phyloP scores from a whole-genome alignment of 805 yeast genomes.

The Zygosaccharomyces bisporus region DNA sequence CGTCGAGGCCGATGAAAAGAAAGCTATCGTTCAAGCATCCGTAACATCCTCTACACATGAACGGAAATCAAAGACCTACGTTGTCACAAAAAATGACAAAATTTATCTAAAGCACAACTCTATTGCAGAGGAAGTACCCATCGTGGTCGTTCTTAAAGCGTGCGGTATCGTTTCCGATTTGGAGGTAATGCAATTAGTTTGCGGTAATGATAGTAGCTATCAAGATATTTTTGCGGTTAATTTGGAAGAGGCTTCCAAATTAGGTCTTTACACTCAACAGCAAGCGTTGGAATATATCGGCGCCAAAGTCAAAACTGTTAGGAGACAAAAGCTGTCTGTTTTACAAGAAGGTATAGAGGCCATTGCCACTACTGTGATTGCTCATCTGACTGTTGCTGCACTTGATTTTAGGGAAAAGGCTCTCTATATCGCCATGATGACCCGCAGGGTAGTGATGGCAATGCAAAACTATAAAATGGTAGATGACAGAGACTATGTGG shows the following conservation, averaged over 20 bases:
- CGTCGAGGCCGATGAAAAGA: slow-evolving; percentile 95
- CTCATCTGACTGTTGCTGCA: slow-evolving; percentile 83
- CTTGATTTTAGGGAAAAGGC: slow-evolving; percentile 93
- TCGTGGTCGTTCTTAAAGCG: slow-evolving; percentile 88
- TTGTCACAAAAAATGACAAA: slow-evolving; percentile 83
- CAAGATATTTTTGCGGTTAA: slow-evolving; percentile 92
- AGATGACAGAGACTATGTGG: slow-evolving; percentile 98
- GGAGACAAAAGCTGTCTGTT: slow-evolving; percentile 79
- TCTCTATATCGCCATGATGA: slow-evolving; percentile 90
- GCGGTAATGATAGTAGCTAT: slow-evolving; percentile 82
- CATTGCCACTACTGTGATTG: slow-evolving; percentile 91
- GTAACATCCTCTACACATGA: slow-evolving; percentile 98
- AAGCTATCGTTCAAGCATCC: slow-evolving; percentile 91
- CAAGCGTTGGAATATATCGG: slow-evolving; percentile 94
- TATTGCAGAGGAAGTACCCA: slow-evolving; percentile 91
- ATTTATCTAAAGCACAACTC: slow-evolving; percentile 94
- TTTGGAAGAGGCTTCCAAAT: slow-evolving; percentile 86
- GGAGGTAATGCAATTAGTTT: slow-evolving; percentile 89
- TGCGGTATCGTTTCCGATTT: slow-evolving; percentile 90
- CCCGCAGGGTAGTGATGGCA: slow-evolving; percentile 93
- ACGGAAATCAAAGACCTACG: slow-evolving; percentile 95
- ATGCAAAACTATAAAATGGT: slow-evolving; percentile 91
- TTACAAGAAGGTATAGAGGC: slow-evolving; percentile 96
- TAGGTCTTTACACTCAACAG: slow-evolving; percentile 83
- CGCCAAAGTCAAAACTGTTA: slow-evolving; percentile 82